phyloP scores from a whole-genome alignment of 2,329 filamentous ascomycete genomes.

The Exophiala sp. region DNA sequence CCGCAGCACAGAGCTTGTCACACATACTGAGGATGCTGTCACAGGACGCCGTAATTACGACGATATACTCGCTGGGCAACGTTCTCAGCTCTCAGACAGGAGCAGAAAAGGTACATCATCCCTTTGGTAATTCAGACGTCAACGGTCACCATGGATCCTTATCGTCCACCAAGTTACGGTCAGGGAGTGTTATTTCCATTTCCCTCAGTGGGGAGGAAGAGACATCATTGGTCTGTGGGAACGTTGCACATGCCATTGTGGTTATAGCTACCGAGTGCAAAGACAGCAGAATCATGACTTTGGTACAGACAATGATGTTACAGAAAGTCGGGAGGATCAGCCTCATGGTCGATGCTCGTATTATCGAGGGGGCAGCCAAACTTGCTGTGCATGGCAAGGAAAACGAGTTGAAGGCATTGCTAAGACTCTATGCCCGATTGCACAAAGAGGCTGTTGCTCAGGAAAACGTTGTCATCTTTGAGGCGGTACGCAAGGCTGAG shows the following conservation, averaged over 20 bases:
- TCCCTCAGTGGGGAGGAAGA: conserved; percentile 71
- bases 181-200: conserved; percentile 74
- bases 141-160: conserved; percentile 29
- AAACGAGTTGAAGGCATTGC: conserved; percentile 74
- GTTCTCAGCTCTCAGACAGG: conserved; percentile 69
- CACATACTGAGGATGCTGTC: conserved; percentile 75
- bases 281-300: conserved; percentile 85
- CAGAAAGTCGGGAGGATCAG: conserved; percentile 89
- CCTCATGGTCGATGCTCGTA: conserved; percentile 70
- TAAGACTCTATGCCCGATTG: conserved; percentile 75
- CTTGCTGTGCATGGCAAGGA: conserved; percentile 71
- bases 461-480: conserved; percentile 60
- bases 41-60: conserved; percentile 89
- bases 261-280: conserved; percentile 74
- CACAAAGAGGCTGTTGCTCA: conserved; percentile 67
- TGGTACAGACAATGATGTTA: conserved; percentile 92
- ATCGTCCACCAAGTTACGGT: conserved; percentile 43
- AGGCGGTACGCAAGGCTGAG: conserved; percentile 72
- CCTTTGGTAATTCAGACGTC: conserved; percentile 13
- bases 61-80: conserved; percentile 92
- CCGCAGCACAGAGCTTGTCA: conserved; percentile 80
- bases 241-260: conserved; percentile 92
- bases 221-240: conserved; percentile 67
- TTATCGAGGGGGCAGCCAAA: conserved; percentile 73
- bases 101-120: conserved; percentile 42